Conservation (phyloP, 805 yeast genomes). For the Nakazawaea sp. region DNA sequence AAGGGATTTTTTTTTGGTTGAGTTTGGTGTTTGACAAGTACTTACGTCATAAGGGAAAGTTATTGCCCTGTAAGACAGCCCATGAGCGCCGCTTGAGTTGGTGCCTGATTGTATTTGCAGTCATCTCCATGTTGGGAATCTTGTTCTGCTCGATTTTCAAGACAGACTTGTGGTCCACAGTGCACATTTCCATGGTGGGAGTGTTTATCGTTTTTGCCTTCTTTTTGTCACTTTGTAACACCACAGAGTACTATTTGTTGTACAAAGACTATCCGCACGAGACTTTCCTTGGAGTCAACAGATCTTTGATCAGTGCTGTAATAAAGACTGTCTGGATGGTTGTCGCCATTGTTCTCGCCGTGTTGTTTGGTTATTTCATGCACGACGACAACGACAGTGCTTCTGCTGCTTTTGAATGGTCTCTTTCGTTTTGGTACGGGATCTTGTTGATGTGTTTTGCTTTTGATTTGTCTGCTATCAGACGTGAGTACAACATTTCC, state of each 20-base stretch:
- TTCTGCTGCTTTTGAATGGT: conserved; percentile 78
- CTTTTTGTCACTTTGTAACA: conserved; percentile 37
- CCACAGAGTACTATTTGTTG: conserved; percentile 34
- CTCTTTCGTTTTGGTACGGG: conserved; percentile 81
- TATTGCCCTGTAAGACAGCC: conserved; percentile 41
- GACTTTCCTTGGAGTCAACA: not conserved
- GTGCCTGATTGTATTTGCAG: conserved; percentile 17
- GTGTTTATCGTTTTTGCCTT: conserved; percentile 67
- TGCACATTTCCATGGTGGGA: conserved; percentile 62
- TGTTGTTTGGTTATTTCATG: conserved; percentile 48
- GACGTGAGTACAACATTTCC: not conserved
- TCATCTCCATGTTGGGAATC: conserved; percentile 56
- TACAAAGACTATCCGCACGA: conserved; percentile 15
- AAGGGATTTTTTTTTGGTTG: conserved; percentile 66
- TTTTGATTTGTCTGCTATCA: conserved; percentile 43
- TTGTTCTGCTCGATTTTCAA: conserved; percentile 69
- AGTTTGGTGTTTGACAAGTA: conserved; percentile 56
- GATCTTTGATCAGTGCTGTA: conserved; percentile 38
- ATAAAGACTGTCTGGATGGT: conserved; percentile 61
- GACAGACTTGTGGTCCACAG: conserved; percentile 47
- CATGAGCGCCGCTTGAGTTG: conserved; percentile 25
- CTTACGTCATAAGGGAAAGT: conserved; percentile 49
- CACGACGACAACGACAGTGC: conserved; percentile 33
- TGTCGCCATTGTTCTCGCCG: conserved; percentile 60
- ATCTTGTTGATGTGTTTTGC: conserved; percentile 54